These are phyloP conservation scores for Salix purpurea DNA, from an alignment of 345 rosid genomes.

Conservation along the genomic window DNA sequence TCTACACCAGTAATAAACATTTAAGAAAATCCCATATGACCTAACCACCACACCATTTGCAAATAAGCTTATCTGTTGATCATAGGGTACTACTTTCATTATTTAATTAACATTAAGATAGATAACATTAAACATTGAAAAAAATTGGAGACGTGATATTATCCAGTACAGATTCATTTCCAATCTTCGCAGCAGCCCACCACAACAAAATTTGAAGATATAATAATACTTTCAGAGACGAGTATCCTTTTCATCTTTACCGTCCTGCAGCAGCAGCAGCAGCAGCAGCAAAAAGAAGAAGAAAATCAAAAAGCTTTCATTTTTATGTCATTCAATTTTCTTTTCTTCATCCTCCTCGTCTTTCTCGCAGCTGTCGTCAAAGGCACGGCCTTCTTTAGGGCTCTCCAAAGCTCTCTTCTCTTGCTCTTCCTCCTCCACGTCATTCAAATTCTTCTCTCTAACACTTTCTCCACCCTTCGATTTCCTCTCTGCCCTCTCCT, in stretches of 20 bases:
- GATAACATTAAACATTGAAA: slow-evolving; percentile 1
- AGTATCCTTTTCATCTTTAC: neutral
- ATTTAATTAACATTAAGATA: slow-evolving; percentile 4
- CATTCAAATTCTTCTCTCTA: slow-evolving; percentile 23
- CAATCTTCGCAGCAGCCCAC: neutral
- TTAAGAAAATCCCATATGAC: slow-evolving; percentile 25
- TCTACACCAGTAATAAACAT: neutral
- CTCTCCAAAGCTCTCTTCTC: slow-evolving; percentile 84
- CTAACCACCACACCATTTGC: slow-evolving; percentile 27
- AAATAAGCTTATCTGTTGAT: slow-evolving; percentile 23
- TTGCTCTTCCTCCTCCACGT: slow-evolving; percentile 43
- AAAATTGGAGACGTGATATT: slow-evolving; percentile 9
- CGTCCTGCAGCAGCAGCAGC: neutral
- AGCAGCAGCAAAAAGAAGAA: neutral
- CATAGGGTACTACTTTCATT: slow-evolving; percentile 12
- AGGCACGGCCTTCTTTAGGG: slow-evolving; percentile 36
- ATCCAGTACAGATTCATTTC: slow-evolving; percentile 5
- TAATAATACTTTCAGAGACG: neutral
- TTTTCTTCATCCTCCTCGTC: slow-evolving; percentile 28
- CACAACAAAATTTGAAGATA: slow-evolving; percentile 3
- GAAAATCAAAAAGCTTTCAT: neutral
- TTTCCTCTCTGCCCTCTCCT: slow-evolving; percentile 41
- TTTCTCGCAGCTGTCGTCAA: slow-evolving; percentile 16
- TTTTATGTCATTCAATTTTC: slow-evolving; percentile 19
- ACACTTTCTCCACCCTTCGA: slow-evolving; percentile 23